Conservation (phyloP, 352 stramenopile genomes). For the Pythium brachiatum region DNA sequence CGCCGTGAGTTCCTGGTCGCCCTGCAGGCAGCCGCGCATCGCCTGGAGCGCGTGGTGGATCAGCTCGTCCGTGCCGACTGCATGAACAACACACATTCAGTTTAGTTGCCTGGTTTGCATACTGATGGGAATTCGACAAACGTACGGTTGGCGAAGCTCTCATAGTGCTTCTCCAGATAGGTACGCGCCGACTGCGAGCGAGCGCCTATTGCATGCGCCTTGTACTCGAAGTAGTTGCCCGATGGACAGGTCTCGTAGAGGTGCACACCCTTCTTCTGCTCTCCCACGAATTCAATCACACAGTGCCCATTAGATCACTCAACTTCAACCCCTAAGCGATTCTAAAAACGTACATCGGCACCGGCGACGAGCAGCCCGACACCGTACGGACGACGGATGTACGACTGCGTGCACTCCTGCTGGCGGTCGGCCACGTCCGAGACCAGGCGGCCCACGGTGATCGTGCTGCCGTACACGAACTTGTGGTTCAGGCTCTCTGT, state of each 20-base stretch:
- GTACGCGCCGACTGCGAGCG: slow-evolving; percentile 96
- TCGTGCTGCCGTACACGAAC: slow-evolving; percentile 97
- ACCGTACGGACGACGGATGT: slow-evolving; percentile 98
- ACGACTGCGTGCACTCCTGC: slow-evolving; percentile 99
- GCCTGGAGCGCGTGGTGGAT: slow-evolving; percentile 98
- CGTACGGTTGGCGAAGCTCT: slow-evolving; percentile 88
- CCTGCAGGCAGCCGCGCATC: slow-evolving; percentile 94
- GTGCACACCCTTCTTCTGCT: slow-evolving; percentile 95
- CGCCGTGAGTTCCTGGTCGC: slow-evolving; percentile 93
- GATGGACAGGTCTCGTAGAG: slow-evolving; percentile 98
- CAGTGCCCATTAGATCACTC: background rate
- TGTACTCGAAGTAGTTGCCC: slow-evolving; percentile 99
- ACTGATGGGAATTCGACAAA: slow-evolving; percentile 5
- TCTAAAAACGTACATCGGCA: slow-evolving; percentile 55
- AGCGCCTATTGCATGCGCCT: slow-evolving; percentile 97
- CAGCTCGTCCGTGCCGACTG: slow-evolving; percentile 92
- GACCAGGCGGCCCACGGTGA: slow-evolving; percentile 94
- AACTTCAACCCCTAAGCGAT: background rate
- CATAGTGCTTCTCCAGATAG: slow-evolving; percentile 99
- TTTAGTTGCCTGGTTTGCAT: background rate
- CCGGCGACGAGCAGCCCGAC: slow-evolving; percentile 96
- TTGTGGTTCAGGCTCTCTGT: slow-evolving; percentile 99
- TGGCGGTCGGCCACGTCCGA: slow-evolving; percentile 97
- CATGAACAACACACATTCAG: slow-evolving; percentile 7
- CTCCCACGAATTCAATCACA: background rate